Base-by-base conservation (phyloP, 768 basidiomycete species). In the Rhodotorula toruloides region DNA sequence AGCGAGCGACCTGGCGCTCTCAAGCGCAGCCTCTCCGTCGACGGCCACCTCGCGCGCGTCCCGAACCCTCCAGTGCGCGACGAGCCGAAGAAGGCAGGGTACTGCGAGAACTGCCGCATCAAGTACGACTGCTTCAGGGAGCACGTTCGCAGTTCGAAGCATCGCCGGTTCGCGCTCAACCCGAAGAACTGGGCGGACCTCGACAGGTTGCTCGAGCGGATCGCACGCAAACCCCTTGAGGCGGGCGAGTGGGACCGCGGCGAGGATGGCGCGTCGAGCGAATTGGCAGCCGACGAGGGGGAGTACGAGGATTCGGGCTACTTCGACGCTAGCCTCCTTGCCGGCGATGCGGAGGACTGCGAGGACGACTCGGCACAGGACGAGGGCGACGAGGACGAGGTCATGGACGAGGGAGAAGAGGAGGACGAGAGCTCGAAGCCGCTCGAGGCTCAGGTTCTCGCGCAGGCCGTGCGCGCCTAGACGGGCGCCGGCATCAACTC, bases 21-120 rank as follows among this genome's bases (percentile, higher is more conserved):
- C 32, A 52, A 34, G 32, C 54, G 76, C 58, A 67, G 73, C 39
- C 58, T 71, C 25, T 75, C 74, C 53, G 73, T 76, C 21, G 74
- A 76, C 31, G 67, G 68, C 17, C 73, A 67, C 46, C 65, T 61
- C 10, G 61, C 58, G 54, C 66, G 72, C 10, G 65, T 42, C 17
- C 70, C 54, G 61, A 71, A 22, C 57, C 62, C 42, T 11, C 64
- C 65, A 13, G 46, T 32, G 37, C 49, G 58, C 44, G 89, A 91
- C 63, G 91, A 94, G 79, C 86, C 85, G 25, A 85, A 83, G 68
- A 97, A 96, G 74, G 88, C 93, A 9, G 96, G 96, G 9, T 98
- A 97, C 78, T 99, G 96, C 77, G 96, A 99, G 78, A 93, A 91
- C 76, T 99, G 96, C 77, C 84, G 94, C 44, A 75, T 82, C 61